Percentiles rank a stretch among this genome's conserved stretches.
These are phyloP conservation scores for Chytriomyces sp. DNA, from an alignment of 192 early-diverging fungal genomes.

Conservation along the genomic window DNA sequence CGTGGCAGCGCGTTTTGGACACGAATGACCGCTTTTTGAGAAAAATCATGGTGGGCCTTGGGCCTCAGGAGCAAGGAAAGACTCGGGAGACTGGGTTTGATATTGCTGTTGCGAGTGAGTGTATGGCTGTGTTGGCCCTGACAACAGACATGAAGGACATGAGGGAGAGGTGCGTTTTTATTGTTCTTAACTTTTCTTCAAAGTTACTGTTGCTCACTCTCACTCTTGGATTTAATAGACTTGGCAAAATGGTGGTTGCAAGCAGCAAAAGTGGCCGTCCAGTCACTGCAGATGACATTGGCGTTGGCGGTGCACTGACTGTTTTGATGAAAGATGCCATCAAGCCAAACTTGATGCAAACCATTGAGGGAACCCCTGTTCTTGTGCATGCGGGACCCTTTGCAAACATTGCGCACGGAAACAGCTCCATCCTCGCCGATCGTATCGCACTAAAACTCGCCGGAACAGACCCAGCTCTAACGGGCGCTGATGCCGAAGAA, in stretches of 20 bases:
- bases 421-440: constrained; percentile 96
- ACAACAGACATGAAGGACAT: constrained; percentile 90
- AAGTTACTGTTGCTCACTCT: constrained; percentile 4
- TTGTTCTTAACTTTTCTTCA: background rate
- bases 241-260: constrained; percentile 96
- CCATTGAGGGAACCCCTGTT: constrained; percentile 97
- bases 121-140: constrained; percentile 97
- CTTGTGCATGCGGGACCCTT: constrained; percentile 99
- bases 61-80: constrained; percentile 84
- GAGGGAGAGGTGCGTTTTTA: constrained; percentile 67
- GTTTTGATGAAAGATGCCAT: constrained; percentile 99
- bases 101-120: constrained; percentile 97
- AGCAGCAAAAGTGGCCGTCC: constrained; percentile 78
- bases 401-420: constrained; percentile 99
- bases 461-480: constrained; percentile 67
- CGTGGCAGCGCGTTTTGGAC: constrained; percentile 96
- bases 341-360: constrained; percentile 99
- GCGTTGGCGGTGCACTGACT: constrained; percentile 91
- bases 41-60: constrained; percentile 87
- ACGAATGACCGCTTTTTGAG: constrained; percentile 97
- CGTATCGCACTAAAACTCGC: constrained; percentile 92
- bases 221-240: constrained; percentile 13
- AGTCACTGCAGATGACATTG: constrained; percentile 95
- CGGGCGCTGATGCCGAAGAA: constrained; percentile 44
- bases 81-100: constrained; percentile 93